Base-by-base conservation (phyloP, 2,329 filamentous ascomycete species). In the Elsinoe arachidis region DNA sequence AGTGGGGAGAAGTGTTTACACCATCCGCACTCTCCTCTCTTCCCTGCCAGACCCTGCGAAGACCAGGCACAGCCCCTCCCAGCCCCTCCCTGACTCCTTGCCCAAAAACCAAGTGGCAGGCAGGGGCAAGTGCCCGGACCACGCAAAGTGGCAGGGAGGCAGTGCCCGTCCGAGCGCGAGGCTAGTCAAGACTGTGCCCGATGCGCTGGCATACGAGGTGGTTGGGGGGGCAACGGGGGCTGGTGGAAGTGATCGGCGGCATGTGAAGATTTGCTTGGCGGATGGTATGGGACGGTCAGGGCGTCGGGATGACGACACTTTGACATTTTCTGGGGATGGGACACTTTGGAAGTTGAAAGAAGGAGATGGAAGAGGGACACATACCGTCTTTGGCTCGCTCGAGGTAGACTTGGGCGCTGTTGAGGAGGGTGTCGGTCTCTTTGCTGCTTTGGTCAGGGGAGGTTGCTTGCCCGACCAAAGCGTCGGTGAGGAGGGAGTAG, bases 391-490 rank as follows among this genome's bases (percentile, higher is more conserved):
- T 56, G 2, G 66, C 66, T 11, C 66, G 59, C 34, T 69, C 68
- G 6, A 71, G 58, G 47, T 63, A 63, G 2, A 61, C 58, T 14
- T 64, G 61, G 5, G 68, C 67, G 7, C 53, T 49, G 19, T 66
- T 61, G 58, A 71, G 61, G 7, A 60, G 58, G n/a, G 58, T 54
- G 4, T 59, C 59, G 39, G 61, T 63, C 58, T 70, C 67, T 55
- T 44, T 59, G 30, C 34, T 63, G 53, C 61, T 43, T 59, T 59
- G 59, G 64, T 62, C 75, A 65, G 69, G 71, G 63, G 74, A 66
- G 35, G 88, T 86, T 0, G 88, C 89, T 60, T 88, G 72, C 0
- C 90, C 90, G 76, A 95, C 87, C 63, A 85, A 82, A 0, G 88
- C 85, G 67, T 96, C 90, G 0, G 82, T 87, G 2, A 95, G 78